Percentiles rank a stretch among this genome's conserved stretches.
Conservation (phyloP, 2,329 filamentous ascomycete genomes). For the Trichoderma atrobrunneum region DNA sequence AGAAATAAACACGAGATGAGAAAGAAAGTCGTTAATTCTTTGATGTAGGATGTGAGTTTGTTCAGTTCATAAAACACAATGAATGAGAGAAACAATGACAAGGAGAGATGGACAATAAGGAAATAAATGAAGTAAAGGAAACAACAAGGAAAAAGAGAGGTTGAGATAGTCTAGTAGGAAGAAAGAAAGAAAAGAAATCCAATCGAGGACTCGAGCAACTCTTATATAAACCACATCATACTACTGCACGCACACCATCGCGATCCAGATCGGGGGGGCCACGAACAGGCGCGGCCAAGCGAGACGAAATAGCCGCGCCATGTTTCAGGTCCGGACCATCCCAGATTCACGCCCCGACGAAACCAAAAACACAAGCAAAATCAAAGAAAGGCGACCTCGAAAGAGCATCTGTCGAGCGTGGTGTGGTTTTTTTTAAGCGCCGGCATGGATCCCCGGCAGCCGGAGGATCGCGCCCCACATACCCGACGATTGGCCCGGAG, state of each 20-base stretch:
- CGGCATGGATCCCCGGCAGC: not conserved
- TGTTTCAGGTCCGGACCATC: not conserved
- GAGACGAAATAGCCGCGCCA: not conserved
- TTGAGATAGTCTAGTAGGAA: not conserved
- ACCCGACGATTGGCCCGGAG: conserved; percentile 15
- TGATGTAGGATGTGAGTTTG: not conserved
- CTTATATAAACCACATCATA: not conserved
- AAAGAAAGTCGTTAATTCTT: too few relatives aligned
- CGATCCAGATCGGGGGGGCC: not conserved
- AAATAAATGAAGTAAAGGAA: not conserved
- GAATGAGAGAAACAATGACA: not conserved
- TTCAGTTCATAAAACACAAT: not conserved
- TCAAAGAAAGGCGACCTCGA: too few relatives aligned
- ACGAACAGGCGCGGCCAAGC: not conserved
- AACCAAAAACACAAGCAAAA: not conserved
- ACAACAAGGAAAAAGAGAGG: not conserved
- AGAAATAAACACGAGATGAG: too few relatives aligned
- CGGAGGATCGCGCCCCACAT: conserved; percentile 16
- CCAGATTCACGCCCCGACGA: not conserved
- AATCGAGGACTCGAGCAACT: not conserved
- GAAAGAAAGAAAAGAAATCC: not conserved
- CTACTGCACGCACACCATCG: too few relatives aligned
- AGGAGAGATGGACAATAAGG: conserved; percentile 2
- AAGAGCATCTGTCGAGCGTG: not conserved
- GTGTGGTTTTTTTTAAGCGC: conserved; percentile 8